Evolutionary conservation across 1,284 basidiomycete species (phyloP), one percentile per base, ranked within the genome.

Genomic region (Trametes pubescens): DNA sequence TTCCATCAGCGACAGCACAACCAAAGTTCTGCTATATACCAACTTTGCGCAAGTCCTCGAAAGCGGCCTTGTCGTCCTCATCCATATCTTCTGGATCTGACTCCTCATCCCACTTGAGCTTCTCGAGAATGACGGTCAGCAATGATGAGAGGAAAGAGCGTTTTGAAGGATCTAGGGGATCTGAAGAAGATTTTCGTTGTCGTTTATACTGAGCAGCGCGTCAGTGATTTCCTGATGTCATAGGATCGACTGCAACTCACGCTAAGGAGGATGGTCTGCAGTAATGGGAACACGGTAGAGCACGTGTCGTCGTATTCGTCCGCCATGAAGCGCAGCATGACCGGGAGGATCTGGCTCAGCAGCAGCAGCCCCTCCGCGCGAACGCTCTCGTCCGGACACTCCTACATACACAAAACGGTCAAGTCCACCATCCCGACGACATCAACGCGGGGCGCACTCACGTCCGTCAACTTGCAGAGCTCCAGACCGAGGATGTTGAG

Each of bases 41-140:
- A 73, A 92, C 94, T 81, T 92, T 94, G 70, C 98, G 89, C 77
- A 98, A 84, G 62, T 88, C 87, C 64, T 94, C 90, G 71, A 99
- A 99, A 51, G 89, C 90, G 24, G 86, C 86, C 65, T 88, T 85
- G 65, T 97, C 96, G 62, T 99, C 97, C 61, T 96, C 95, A 58
- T 97, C 95, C 51, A 89, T 84, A 69, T 96, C 94, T 40, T 90
- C 87, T 8, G 91, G 90, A 72, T 96, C 92, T 4, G 86, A 87
- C 0, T 91, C 89, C 66, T 88, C 85, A 57, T 94, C 92, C 98
- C 98, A 99, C 74, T 95, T 97, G 76, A 94, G 86, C 80, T 99
- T 99, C 60, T 86, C 83, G 37, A 99, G 80, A 40, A 95, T 86
- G 40, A 95, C 90, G 68, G 91, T 84, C 16, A 99, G 83, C 6